phyloP scores from a whole-genome alignment of 73 alveolate species.

The Paramecium octaurelia region DNA sequence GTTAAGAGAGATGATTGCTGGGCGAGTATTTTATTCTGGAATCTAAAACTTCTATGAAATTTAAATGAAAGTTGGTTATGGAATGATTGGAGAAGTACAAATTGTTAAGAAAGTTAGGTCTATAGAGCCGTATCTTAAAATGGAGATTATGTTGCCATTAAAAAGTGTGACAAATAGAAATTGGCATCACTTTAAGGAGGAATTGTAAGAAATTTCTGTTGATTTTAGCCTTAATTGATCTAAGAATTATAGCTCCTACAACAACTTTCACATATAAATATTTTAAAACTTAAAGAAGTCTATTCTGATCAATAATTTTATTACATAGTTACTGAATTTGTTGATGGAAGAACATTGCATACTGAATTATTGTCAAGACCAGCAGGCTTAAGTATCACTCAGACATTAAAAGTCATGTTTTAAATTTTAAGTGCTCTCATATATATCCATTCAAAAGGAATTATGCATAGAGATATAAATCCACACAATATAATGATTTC shows the following conservation, averaged over 20 bases:
- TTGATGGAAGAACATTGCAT: background rate
- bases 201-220: background rate
- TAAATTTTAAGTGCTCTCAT: background rate
- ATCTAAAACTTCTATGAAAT: background rate
- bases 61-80: conserved; percentile 8
- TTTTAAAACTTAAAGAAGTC: conserved; percentile 34
- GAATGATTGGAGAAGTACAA: conserved; percentile 28
- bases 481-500: conserved; percentile 31
- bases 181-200: conserved; percentile 28
- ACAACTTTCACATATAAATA: background rate
- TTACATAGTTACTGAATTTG: background rate
- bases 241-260: background rate
- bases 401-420: background rate
- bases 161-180: background rate
- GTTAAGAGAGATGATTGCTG: conserved; percentile 38
- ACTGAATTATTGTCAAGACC: background rate
- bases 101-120: background rate
- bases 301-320: background rate
- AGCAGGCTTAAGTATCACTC: background rate
- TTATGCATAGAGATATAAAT: conserved; percentile 56
- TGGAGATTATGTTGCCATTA: background rate
- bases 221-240: conserved; percentile 11
- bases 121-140: conserved; percentile 25
- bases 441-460: conserved; percentile 3
- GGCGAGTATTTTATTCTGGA: background rate